A percentile compares a stretch with the other conserved stretches of the same genome.
Conservation (phyloP, 805 yeast genomes). For the Starmerella sirachaensis region DNA sequence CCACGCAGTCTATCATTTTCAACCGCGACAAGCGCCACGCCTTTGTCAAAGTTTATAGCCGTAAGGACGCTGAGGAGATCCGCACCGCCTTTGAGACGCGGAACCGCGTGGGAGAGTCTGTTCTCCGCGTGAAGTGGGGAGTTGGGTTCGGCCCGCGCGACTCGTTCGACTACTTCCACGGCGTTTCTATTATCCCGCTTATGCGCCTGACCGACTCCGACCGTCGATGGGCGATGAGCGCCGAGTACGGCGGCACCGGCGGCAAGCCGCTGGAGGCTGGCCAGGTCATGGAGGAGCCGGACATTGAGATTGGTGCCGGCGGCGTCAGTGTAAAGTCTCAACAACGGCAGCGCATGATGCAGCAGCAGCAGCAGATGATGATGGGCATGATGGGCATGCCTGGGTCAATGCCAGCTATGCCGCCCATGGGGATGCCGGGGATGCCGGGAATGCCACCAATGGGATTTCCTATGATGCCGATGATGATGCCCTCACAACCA, state of each 20-base stretch:
- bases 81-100: constrained; percentile 48
- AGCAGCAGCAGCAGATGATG: constrained; percentile 14
- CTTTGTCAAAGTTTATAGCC: constrained; percentile 83
- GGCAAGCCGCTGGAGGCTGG: constrained; percentile 72
- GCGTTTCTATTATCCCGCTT: constrained; percentile 77
- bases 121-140: constrained; percentile 91
- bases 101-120: constrained; percentile 48
- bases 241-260: constrained; percentile 97
- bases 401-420: constrained; percentile 21
- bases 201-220: constrained; percentile 90
- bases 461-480: constrained; percentile 17
- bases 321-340: constrained; percentile 36
- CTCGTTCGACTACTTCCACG: constrained; percentile 89
- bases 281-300: constrained; percentile 88
- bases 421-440: constrained; percentile 16
- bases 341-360: constrained; percentile 6
- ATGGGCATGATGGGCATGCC: constrained; percentile 21
- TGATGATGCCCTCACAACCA: constrained; percentile 5
- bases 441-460: constrained; percentile 17
- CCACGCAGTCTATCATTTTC: constrained; percentile 79
- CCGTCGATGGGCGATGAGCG: constrained; percentile 71
- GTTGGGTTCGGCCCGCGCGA: constrained; percentile 98
- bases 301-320: constrained; percentile 91
- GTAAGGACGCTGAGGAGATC: constrained; percentile 82
- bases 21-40: constrained; percentile 90